Evolutionary conservation across 192 early-diverging fungal species (phyloP).

Genomic region (Coemansia sp.): DNA sequence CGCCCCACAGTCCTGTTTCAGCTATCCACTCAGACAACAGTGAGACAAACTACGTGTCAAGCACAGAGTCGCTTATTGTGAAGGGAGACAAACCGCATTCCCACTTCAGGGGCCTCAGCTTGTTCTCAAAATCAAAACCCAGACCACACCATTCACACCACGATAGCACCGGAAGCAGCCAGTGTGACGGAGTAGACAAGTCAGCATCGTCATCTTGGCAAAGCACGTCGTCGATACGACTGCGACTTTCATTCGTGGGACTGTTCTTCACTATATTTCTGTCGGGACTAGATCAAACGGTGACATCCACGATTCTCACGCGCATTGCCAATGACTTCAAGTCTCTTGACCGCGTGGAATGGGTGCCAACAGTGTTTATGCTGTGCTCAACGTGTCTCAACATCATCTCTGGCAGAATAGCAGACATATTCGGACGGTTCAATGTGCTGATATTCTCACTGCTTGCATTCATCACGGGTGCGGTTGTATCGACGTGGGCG

Average conservation of each 20-base stretch:
- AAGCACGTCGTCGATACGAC: constrained; percentile 3
- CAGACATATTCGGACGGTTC: constrained; percentile 73
- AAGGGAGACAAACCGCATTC: constrained; percentile 4
- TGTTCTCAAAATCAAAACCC: neutral
- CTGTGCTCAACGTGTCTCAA: constrained; percentile 68
- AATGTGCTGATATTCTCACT: constrained; percentile 48
- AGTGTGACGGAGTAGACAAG: neutral
- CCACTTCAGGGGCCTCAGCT: neutral
- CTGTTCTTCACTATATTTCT: constrained; percentile 74
- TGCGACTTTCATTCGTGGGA: constrained; percentile 33
- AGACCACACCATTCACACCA: neutral
- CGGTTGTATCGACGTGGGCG: constrained; percentile 41
- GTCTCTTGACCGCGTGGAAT: constrained; percentile 69
- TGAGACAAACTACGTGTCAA: constrained; percentile 7
- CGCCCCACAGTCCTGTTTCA: constrained; percentile 13
- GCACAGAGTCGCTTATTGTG: constrained; percentile 26
- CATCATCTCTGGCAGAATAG: constrained; percentile 80
- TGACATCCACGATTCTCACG: constrained; percentile 80
- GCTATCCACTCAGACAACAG: constrained; percentile 4
- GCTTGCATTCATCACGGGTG: constrained; percentile 46
- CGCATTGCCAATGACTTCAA: constrained; percentile 76
- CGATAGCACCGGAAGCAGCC: neutral
- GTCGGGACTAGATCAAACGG: constrained; percentile 80
- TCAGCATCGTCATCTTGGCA: neutral
- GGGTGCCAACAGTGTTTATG: constrained; percentile 85